These are phyloP conservation scores for Talaromyces sp. DNA, from an alignment of 2,329 filamentous ascomycete species.

Conservation along the genomic window DNA sequence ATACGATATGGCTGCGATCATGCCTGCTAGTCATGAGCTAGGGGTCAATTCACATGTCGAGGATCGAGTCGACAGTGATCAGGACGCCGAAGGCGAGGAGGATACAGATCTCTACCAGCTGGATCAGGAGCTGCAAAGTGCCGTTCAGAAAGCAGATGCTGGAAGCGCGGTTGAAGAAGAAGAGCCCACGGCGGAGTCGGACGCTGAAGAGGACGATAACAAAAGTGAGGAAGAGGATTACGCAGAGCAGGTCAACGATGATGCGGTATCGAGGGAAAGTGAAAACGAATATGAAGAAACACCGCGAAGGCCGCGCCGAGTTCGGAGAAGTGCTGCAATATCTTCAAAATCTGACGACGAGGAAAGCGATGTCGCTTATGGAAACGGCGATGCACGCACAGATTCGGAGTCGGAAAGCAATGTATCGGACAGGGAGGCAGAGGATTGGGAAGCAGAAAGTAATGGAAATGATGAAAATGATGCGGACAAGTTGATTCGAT, in stretches of 20 bases:
- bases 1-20: slow-evolving; percentile 41
- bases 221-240: slow-evolving; percentile 21
- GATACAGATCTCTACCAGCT: slow-evolving; percentile 41
- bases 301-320: slow-evolving; percentile 14
- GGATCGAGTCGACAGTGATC: slow-evolving; percentile 38
- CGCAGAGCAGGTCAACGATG: slow-evolving; percentile 39
- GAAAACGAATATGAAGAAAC: slow-evolving; percentile 25
- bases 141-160: slow-evolving; percentile 36
- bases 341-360: slow-evolving; percentile 38
- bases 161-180: slow-evolving; percentile 30
- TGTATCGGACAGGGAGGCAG: slow-evolving; percentile 56
- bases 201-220: slow-evolving; percentile 31
- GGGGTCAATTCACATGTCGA: slow-evolving; percentile 32
- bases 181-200: slow-evolving; percentile 34
- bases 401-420: slow-evolving; percentile 46
- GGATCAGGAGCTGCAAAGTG: slow-evolving; percentile 39
- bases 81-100: slow-evolving; percentile 46
- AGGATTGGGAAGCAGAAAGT: slow-evolving; percentile 47
- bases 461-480: slow-evolving; percentile 44
- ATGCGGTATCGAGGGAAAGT: slow-evolving; percentile 38
- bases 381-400: slow-evolving; percentile 39
- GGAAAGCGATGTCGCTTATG: slow-evolving; percentile 43
- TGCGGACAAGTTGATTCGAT: slow-evolving; percentile 49
- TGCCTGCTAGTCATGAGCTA: slow-evolving; percentile 38
- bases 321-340: slow-evolving; percentile 30